Evolutionary conservation across 2,329 filamentous ascomycete species (phyloP).

Genomic region (Paracoccidioides brasiliensis): DNA sequence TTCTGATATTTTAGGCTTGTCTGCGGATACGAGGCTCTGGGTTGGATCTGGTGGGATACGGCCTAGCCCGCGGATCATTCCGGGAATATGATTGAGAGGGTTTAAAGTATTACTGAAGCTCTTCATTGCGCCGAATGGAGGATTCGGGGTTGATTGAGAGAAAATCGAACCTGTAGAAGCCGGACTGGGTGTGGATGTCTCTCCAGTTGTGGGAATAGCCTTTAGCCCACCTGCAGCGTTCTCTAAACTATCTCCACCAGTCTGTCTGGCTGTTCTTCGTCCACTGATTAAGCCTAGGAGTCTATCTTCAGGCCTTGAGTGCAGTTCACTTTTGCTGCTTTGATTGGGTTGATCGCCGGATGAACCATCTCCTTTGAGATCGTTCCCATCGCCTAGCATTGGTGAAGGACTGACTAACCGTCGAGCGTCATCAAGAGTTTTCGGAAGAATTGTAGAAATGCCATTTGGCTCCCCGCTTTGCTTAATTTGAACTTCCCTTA

Average conservation of each 20-base stretch:
- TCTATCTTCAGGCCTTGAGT: slow-evolving; percentile 45
- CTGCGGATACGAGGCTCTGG: slow-evolving; percentile 26
- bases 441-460: slow-evolving; percentile 50
- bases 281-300: slow-evolving; percentile 60
- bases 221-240: background rate
- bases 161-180: background rate
- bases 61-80: slow-evolving; percentile 68
- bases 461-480: slow-evolving; percentile 34
- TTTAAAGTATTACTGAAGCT: slow-evolving; percentile 71
- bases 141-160: slow-evolving; percentile 29
- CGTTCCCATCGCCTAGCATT: slow-evolving; percentile 37
- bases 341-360: slow-evolving; percentile 31
- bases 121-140: slow-evolving; percentile 67
- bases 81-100: slow-evolving; percentile 63
- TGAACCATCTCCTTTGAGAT: slow-evolving; percentile 40
- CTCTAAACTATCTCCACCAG: background rate
- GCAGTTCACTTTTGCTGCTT: slow-evolving; percentile 22
- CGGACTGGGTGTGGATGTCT: slow-evolving; percentile 17
- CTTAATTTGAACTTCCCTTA: slow-evolving; percentile 53
- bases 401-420: slow-evolving; percentile 58
- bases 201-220: background rate
- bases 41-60: slow-evolving; percentile 16
- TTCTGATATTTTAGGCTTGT: slow-evolving; percentile 23
- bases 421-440: slow-evolving; percentile 82
- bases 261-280: slow-evolving; percentile 36